These are phyloP conservation scores for Venturia nashicola DNA, from an alignment of 2,329 filamentous ascomycete genomes.

Conservation along the genomic window DNA sequence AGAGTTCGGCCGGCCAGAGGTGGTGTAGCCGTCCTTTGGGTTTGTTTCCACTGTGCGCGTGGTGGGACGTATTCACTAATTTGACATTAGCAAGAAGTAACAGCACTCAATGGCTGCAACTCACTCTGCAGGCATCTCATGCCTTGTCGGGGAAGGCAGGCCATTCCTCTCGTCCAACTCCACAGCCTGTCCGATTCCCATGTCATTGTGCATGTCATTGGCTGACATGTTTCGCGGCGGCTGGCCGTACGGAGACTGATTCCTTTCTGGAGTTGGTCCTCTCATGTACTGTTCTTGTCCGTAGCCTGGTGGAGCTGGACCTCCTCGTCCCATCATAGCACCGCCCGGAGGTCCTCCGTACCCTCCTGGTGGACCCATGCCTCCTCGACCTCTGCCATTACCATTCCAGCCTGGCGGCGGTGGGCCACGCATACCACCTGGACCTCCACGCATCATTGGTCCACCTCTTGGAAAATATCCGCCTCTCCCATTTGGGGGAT, in stretches of 20 bases:
- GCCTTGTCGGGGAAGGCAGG: conserved; percentile 29
- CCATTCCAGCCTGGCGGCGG: conserved; percentile 26
- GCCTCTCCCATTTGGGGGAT: conserved; percentile 16
- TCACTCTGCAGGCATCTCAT: conserved; percentile 4
- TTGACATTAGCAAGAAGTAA: neutral
- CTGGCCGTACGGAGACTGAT: conserved; percentile 24
- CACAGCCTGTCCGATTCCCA: conserved; percentile 51
- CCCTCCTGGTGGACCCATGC: conserved; percentile 15
- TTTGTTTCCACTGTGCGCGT: conserved; percentile 32
- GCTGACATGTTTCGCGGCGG: conserved; percentile 30
- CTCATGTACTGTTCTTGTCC: conserved; percentile 25
- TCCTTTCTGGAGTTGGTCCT: conserved; percentile 31
- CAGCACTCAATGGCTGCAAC: conserved; percentile 18
- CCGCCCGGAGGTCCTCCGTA: conserved; percentile 10
- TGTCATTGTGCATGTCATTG: conserved; percentile 15
- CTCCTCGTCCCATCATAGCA: conserved; percentile 16
- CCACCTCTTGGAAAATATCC: conserved; percentile 23
- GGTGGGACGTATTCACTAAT: conserved; percentile 29
- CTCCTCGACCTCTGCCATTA: conserved; percentile 16
- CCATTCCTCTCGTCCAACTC: conserved; percentile 69
- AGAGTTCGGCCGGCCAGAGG: conserved; percentile 15
- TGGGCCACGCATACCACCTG: conserved; percentile 19
- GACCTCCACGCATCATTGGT: conserved; percentile 20
- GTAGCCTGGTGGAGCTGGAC: conserved; percentile 13
- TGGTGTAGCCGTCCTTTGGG: conserved; percentile 12